Conservation (phyloP, 176 grass and related monocot genomes). For the Rhynchospora tenuis region DNA sequence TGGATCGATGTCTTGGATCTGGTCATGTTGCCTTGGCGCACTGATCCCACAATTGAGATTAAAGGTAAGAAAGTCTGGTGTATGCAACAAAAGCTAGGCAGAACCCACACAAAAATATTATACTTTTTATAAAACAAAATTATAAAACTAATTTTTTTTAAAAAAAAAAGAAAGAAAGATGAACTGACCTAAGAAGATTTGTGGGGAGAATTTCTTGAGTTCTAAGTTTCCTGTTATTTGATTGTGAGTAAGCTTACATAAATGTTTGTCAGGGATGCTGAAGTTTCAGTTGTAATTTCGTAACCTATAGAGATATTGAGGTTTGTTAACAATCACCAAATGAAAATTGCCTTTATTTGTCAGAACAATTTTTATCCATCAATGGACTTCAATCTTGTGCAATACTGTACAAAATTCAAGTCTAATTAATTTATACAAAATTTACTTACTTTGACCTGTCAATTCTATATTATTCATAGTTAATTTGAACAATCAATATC, state of each 20-base stretch:
- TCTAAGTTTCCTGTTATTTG: constrained; percentile 19
- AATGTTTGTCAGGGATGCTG: neutral
- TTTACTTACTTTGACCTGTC: neutral
- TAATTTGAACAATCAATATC: neutral
- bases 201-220: constrained; percentile 23
- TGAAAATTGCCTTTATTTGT: neutral
- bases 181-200: constrained; percentile 7
- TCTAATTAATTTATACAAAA: no score
- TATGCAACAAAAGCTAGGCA: constrained; percentile 14
- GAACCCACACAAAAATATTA: neutral
- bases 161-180: neutral
- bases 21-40: neutral
- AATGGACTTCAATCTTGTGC: no score
- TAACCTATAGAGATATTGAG: neutral
- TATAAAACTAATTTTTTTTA: neutral
- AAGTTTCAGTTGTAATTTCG: neutral
- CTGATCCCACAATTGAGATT: constrained; percentile 17
- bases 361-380: no score
- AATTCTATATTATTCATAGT: neutral
- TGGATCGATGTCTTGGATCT: constrained; percentile 40
- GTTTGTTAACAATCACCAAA: neutral
- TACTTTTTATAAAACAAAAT: neutral
- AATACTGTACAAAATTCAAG: no score
- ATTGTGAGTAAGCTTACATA: neutral
- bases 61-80: neutral